Evolutionary conservation across 306 rosid species (phyloP).

Genomic region (Spatholobus suberectus): DNA sequence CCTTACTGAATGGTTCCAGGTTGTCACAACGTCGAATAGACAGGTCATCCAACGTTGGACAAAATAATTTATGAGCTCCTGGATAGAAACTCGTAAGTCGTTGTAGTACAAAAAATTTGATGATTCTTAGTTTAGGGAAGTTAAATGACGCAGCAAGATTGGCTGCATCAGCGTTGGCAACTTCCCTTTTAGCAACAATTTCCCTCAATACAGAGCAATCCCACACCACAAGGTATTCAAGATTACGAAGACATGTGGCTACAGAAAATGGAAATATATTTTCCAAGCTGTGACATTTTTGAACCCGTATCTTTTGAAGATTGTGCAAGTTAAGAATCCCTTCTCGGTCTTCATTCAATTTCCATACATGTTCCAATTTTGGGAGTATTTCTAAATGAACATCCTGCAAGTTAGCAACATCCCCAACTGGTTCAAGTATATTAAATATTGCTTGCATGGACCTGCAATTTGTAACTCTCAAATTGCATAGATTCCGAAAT

Average conservation of each 20-base stretch:
- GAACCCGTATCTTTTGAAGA: neutral
- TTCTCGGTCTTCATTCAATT: neutral
- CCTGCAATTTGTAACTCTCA: slow-evolving; percentile 28
- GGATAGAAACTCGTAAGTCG: neutral
- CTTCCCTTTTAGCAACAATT: neutral
- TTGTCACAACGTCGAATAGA: neutral
- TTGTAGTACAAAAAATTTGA: neutral
- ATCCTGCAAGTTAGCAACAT: neutral
- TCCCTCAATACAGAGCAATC: neutral
- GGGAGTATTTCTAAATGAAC: slow-evolving; percentile 29
- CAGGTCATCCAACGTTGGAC: neutral
- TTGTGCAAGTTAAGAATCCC: neutral
- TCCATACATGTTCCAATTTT: slow-evolving; percentile 34
- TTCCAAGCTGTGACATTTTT: neutral
- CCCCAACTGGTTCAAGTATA: neutral
- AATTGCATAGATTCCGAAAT: neutral
- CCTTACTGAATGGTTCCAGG: slow-evolving; percentile 22
- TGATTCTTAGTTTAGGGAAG: slow-evolving; percentile 17
- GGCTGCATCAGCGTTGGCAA: too few relatives aligned
- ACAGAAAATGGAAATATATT: slow-evolving; percentile 32
- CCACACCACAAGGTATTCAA: neutral
- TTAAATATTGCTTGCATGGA: slow-evolving; percentile 11
- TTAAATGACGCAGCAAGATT: neutral
- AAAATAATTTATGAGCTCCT: neutral
- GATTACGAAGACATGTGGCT: neutral